Percentiles rank a stretch among this genome's conserved stretches.
Evolutionary conservation across 768 basidiomycete species (phyloP).

Genomic region (Phanerochaete carnosa): DNA sequence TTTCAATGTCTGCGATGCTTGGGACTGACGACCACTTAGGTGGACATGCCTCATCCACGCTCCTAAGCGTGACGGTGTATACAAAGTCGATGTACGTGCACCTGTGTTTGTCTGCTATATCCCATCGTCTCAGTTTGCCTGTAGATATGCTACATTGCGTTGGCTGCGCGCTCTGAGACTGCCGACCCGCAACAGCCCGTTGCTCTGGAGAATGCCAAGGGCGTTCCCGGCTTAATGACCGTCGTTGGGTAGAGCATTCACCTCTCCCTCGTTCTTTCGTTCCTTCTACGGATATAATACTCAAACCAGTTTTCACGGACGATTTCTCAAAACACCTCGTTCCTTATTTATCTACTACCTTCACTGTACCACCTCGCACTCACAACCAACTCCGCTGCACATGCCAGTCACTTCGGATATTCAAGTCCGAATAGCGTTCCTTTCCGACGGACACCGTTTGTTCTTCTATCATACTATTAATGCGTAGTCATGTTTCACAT

Average conservation of each 20-base stretch:
- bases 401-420: not conserved
- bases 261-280: not conserved
- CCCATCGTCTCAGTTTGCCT: not conserved
- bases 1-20: not conserved
- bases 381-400: not conserved
- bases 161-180: conserved; percentile 47
- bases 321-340: not conserved
- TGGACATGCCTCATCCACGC: conserved; percentile 63
- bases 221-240: conserved; percentile 76
- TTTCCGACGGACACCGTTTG: not conserved
- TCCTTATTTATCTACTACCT: not conserved
- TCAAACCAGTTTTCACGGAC: not conserved
- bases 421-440: not conserved
- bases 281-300: not conserved
- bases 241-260: conserved; percentile 33
- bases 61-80: conserved; percentile 51
- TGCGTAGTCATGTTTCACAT: not conserved
- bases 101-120: not conserved
- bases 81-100: conserved; percentile 57
- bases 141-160: conserved; percentile 63
- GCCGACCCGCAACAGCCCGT: conserved; percentile 62
- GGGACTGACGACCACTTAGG: conserved; percentile 30
- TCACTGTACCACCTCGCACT: not conserved
- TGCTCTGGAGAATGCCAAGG: conserved; percentile 54
- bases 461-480: not conserved